phyloP scores from a whole-genome alignment of 73 alveolate genomes.

The Uronychia binucleata region DNA sequence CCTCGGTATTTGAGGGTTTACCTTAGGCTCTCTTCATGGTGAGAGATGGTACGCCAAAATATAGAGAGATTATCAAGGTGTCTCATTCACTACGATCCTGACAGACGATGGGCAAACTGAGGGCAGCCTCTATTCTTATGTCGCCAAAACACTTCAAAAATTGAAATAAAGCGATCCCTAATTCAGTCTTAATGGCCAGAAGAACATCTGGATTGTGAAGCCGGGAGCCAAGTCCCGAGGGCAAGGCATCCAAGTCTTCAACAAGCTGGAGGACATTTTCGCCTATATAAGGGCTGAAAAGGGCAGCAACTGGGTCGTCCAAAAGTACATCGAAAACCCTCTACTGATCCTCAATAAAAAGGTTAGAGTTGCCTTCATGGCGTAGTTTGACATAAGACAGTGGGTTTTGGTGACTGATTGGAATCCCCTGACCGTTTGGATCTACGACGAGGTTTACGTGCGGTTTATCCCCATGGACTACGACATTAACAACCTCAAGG shows the following conservation, averaged over 20 bases:
- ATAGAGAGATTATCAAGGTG: not conserved
- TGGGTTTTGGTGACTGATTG: conserved; percentile 88
- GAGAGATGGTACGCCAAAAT: not conserved
- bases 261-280: conserved; percentile 14
- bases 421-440: conserved; percentile 86
- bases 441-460: conserved; percentile 82
- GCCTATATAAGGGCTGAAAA: conserved; percentile 36
- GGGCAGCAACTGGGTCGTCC: conserved; percentile 75
- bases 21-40: too few species aligned
- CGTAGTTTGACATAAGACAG: conserved; percentile 54
- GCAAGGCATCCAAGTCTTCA: conserved; percentile 59
- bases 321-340: conserved; percentile 91
- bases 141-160: not conserved
- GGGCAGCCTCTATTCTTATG: conserved; percentile 14
- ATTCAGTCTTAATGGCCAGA: conserved; percentile 59
- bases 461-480: conserved; percentile 76
- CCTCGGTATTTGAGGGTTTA: too few species aligned
- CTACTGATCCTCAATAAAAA: conserved; percentile 70
- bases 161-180: conserved; percentile 64
- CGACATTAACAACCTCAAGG: conserved; percentile 64
- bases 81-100: not conserved
- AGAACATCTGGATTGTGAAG: conserved; percentile 79
- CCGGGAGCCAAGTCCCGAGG: conserved; percentile 77
- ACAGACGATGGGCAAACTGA: not conserved
- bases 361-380: not conserved